phyloP scores from a whole-genome alignment of 78 protist genomes.

The Polysphondylium violaceum region DNA sequence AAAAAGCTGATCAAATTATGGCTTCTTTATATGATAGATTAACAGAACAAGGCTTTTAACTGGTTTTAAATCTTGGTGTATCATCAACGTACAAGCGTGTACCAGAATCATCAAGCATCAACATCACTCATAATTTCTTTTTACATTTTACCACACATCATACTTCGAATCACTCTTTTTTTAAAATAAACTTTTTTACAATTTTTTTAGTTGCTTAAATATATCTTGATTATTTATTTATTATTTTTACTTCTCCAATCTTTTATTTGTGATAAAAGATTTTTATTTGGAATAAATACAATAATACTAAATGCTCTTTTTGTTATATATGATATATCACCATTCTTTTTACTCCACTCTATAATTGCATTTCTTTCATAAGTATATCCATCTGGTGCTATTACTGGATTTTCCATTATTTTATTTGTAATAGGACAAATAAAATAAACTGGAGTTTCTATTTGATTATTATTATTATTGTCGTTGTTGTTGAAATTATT shows the following conservation, averaged over 20 bases:
- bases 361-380: conserved; percentile 78
- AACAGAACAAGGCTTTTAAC: too few species aligned
- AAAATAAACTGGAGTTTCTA: conserved; percentile 27
- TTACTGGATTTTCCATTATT: conserved; percentile 80
- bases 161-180: neutral
- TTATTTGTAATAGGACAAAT: conserved; percentile 71
- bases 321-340: conserved; percentile 48
- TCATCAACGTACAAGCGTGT: too few species aligned
- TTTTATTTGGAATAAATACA: conserved; percentile 70
- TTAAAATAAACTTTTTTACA: neutral
- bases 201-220: too few species aligned
- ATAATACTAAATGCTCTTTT: conserved; percentile 31
- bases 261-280: conserved; percentile 54
- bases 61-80: too few species aligned
- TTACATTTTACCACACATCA: neutral
- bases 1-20: too few species aligned
- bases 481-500: neutral
- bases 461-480: neutral
- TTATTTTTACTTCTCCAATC: conserved; percentile 13
- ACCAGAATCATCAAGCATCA: too few species aligned
- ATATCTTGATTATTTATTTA: neutral
- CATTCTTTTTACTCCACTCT: conserved; percentile 65
- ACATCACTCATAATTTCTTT: neutral
- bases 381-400: conserved; percentile 88
- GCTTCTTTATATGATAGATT: too few species aligned